Percentiles rank a stretch among this genome's conserved stretches.
phyloP scores from a whole-genome alignment of 2,329 filamentous ascomycete species.

The Cercospora canescens region DNA sequence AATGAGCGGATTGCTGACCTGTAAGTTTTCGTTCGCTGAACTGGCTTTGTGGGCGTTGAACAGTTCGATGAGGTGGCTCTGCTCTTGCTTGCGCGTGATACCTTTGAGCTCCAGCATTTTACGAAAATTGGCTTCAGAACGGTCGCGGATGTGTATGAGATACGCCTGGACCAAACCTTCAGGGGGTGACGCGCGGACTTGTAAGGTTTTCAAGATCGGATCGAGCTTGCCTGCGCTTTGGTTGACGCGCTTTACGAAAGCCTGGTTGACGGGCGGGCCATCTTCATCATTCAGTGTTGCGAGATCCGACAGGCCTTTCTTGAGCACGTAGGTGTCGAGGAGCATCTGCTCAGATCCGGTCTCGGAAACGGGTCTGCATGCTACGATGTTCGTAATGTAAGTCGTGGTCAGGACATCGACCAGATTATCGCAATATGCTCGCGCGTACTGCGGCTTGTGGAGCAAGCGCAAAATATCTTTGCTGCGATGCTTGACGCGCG shows the following conservation, averaged over 20 bases:
- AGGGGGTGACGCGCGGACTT: slow-evolving; percentile 86
- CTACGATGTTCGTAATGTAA: slow-evolving; percentile 82
- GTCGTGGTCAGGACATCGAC: slow-evolving; percentile 80
- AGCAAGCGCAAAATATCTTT: slow-evolving; percentile 74
- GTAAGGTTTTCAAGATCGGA: slow-evolving; percentile 90
- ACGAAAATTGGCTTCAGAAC: slow-evolving; percentile 90
- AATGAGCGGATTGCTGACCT: slow-evolving; percentile 66
- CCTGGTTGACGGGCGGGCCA: slow-evolving; percentile 54
- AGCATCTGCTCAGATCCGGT: slow-evolving; percentile 97
- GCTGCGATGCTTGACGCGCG: slow-evolving; percentile 68
- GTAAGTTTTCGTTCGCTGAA: slow-evolving; percentile 66
- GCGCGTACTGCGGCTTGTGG: slow-evolving; percentile 88
- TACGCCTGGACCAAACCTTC: slow-evolving; percentile 97
- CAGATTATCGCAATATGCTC: slow-evolving; percentile 94
- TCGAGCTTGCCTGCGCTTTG: slow-evolving; percentile 84
- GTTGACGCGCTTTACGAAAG: slow-evolving; percentile 84
- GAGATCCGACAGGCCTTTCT: slow-evolving; percentile 73
- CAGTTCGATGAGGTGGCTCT: slow-evolving; percentile 79
- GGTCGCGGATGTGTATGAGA: slow-evolving; percentile 92
- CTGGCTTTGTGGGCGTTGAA: slow-evolving; percentile 81
- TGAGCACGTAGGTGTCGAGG: slow-evolving; percentile 88
- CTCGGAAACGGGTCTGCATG: slow-evolving; percentile 88
- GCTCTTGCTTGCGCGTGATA: slow-evolving; percentile 75
- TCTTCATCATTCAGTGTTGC: slow-evolving; percentile 61
- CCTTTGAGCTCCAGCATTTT: slow-evolving; percentile 97